Base-by-base conservation (phyloP, 2,329 filamentous ascomycete genomes). In the Cordyceps sp. region DNA sequence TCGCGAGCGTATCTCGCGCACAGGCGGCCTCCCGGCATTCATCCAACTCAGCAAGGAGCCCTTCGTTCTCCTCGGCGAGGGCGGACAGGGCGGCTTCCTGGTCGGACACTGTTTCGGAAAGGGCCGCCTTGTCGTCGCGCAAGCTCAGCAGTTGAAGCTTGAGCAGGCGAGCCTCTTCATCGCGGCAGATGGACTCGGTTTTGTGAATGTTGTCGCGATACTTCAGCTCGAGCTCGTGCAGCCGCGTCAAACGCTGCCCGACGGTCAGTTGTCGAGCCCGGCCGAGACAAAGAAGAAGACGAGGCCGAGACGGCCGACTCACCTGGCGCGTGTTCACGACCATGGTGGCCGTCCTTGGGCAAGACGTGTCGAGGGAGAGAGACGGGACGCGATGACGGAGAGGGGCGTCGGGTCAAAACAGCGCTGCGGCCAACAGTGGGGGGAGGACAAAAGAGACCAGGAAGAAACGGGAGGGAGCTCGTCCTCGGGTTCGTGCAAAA, bases 81-180 rank as follows among this genome's bases (percentile, higher is more conserved):
- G 53, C 41, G 20, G 70, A 67, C 31, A 78, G 65, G 27, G 69
- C 65, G 32, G 70, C 62, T 32, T 78, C 69, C 41, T 69, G 68
- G 25, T 70, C 57, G 4, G 61, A 54, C 14, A 86, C 51, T 39
- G 77, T 65, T 28, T 74, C 67, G 40, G 72, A 69, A 19, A 93
- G 54, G 9, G 69, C 64, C 30, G 75, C 69, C 39, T 78, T 82
- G 39, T 92, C 78, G 40, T 86, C 73, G 38, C 76, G 66, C n/a
- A 81, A 59, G n/a, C 85, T 55, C 33, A 86, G 57, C 33, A 76
- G 64, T 39, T 76, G 70, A 37, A 88, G 64, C 41, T 73, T 73
- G 32, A 84, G 55, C 40, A 75, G 68, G 30, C 86, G 74, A 25
- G 71, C 62, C 37, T 77, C 72, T 51, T 96, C 86, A 40, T 84